phyloP scores from a whole-genome alignment of 2,329 filamentous ascomycete species.

The Penicillium vulpinum region DNA sequence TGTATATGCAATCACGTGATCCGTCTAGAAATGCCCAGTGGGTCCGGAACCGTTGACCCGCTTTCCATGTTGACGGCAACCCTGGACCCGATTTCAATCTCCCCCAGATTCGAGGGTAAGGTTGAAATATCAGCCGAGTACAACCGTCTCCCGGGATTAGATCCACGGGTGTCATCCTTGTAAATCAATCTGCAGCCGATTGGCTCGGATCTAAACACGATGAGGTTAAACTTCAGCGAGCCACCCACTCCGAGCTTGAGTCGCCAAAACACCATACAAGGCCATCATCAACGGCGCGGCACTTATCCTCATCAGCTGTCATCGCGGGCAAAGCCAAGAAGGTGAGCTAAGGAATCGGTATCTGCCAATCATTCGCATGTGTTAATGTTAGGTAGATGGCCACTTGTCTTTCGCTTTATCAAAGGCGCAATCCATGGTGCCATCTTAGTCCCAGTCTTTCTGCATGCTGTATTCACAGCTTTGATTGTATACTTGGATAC shows the following conservation, averaged over 20 bases:
- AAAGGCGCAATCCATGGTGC: conserved; percentile 64
- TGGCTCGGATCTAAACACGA: not conserved
- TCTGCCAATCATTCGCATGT: not conserved
- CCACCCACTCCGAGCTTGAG: conserved; percentile 33
- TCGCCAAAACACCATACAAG: conserved; percentile 30
- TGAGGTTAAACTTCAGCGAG: conserved; percentile 34
- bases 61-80: not conserved
- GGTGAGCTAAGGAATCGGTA: conserved; percentile 13
- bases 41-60: not conserved
- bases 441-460: conserved; percentile 57
- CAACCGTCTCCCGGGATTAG: not conserved
- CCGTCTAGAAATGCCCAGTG: not conserved
- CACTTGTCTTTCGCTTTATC: conserved; percentile 63
- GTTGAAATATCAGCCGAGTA: not conserved
- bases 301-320: conserved; percentile 36
- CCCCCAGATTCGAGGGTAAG: not conserved
- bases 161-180: not conserved
- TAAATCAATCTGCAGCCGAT: not conserved
- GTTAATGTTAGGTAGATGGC: conserved; percentile 50
- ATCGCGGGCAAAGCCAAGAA: conserved; percentile 33
- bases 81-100: not conserved
- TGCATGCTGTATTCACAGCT: conserved; percentile 60
- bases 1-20: not conserved
- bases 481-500: conserved; percentile 60
- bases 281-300: conserved; percentile 20